Base-by-base conservation (phyloP, 2,329 filamentous ascomycete genomes). In the Alternaria novae-zelandiae region DNA sequence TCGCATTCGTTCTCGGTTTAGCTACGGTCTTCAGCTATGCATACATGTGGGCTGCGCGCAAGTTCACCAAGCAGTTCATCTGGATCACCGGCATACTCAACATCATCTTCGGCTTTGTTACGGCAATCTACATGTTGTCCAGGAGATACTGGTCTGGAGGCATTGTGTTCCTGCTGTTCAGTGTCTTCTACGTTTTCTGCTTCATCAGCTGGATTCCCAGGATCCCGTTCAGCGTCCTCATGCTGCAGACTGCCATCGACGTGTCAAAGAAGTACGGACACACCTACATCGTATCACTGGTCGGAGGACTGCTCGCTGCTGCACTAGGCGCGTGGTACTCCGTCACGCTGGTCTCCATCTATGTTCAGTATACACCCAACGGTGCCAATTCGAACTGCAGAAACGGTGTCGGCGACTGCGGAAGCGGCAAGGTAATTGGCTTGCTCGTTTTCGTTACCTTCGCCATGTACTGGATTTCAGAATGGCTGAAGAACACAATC, bases 401-500 rank as follows among this genome's bases (percentile, higher is more conserved):
- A 36, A 80, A 82, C 5, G 80, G 82, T 12, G 86, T 81, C 3
- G 88, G 88, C 5, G 85, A 86, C 6, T 97, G 94, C 72, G 90
- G 91, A 64, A 85, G 83, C 6, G 92, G 84, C 55, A 95, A 90
- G 68, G 92, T 97, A 47, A 94, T 94, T 64, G 94, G 94, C 0
- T 82, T 97, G 28, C 83, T 97, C 6, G 92, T 91, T 17, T 97
- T 96, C 78, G 87, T 94, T 70, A 97, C 94, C 0, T 97, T 98
- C 74, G 90, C 94, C 57, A 92, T 90, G 81, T 97, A 96, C 82
- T 98, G 95, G 95, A 90, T 97, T 68, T 91, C 92, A 2, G 95
- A 98, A 78, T 95, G 91, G 86, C 83, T 97, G 71, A 97, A 97
- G 83, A 97, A 97, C 81, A 94, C 92, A 0, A 92, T 97, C 50